Evolutionary conservation across 495 filamentous ascomycete species (phyloP).

Genomic region (Penicillium flavigenum): DNA sequence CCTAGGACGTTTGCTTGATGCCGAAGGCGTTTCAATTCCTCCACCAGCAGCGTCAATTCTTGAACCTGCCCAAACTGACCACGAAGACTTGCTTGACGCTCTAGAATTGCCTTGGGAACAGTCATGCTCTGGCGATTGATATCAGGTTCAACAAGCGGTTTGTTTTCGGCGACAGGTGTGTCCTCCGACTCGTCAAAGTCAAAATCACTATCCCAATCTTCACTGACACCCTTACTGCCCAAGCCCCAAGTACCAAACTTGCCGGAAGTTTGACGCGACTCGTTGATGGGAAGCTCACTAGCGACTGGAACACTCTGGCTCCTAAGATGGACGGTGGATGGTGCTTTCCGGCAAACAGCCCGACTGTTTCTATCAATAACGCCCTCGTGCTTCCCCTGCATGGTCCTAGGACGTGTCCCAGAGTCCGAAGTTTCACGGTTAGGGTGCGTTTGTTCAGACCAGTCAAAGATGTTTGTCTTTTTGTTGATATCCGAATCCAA

Average conservation of each 20-base stretch:
- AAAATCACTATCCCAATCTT: slow-evolving; percentile 85
- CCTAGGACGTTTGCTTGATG: slow-evolving; percentile 63
- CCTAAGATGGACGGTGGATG: slow-evolving; percentile 75
- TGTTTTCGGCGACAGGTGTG: slow-evolving; percentile 25
- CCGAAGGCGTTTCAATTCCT: slow-evolving; percentile 71
- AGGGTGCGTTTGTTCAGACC: slow-evolving; percentile 68
- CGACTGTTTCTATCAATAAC: slow-evolving; percentile 71
- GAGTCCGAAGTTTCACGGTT: slow-evolving; percentile 52
- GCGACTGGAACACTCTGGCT: slow-evolving; percentile 95
- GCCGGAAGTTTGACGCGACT: slow-evolving; percentile 59
- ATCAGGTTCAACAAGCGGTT: slow-evolving; percentile 26
- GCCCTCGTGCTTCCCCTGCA: slow-evolving; percentile 80
- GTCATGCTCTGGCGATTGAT: slow-evolving; percentile 54
- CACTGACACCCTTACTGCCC: slow-evolving; percentile 76
- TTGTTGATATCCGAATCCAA: slow-evolving; percentile 20
- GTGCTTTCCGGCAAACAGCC: slow-evolving; percentile 68
- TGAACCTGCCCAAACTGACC: slow-evolving; percentile 85
- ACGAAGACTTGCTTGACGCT: slow-evolving; percentile 78
- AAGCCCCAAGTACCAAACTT: slow-evolving; percentile 91
- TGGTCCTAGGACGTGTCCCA: slow-evolving; percentile 75
- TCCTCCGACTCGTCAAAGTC: slow-evolving; percentile 63
- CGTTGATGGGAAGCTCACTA: slow-evolving; percentile 56
- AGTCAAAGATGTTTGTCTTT: slow-evolving; percentile 70
- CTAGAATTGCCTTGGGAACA: slow-evolving; percentile 78
- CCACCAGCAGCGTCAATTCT: slow-evolving; percentile 78